Percentiles rank a stretch among this genome's conserved stretches.
These are phyloP conservation scores for Umbellularia californica DNA, from an alignment of 164 flowering plant genomes.

Conservation along the genomic window DNA sequence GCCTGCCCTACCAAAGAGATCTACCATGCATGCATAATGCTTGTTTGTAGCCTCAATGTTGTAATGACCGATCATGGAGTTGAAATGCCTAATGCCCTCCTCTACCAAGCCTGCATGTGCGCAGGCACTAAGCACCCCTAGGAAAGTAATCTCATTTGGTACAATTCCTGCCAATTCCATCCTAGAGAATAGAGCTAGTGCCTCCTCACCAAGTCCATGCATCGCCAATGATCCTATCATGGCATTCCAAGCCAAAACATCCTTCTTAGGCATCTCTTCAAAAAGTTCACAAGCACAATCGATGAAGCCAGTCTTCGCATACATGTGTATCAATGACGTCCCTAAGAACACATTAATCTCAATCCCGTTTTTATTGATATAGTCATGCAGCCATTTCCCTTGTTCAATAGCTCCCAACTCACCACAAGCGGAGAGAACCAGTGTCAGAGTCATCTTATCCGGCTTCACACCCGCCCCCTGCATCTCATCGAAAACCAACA, in stretches of 20 bases:
- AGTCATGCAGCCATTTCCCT: constrained; percentile 14
- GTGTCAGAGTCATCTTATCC: constrained; percentile 14
- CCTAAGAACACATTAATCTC: constrained; percentile 13
- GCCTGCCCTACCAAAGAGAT: constrained; percentile 21
- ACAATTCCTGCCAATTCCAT: constrained; percentile 14
- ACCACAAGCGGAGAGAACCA: constrained; percentile 16
- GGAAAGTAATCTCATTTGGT: constrained; percentile 21
- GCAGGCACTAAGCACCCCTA: constrained; percentile 19
- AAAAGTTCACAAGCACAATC: constrained; percentile 11
- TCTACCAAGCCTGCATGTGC: constrained; percentile 19
- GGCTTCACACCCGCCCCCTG: constrained; percentile 11
- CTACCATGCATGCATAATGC: constrained; percentile 24
- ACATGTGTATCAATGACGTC: constrained; percentile 18
- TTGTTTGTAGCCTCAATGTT: constrained; percentile 12
- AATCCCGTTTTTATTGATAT: constrained; percentile 6
- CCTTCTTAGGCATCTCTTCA: constrained; percentile 8
- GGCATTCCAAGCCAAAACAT: constrained; percentile 23
- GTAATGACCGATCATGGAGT: constrained; percentile 13
- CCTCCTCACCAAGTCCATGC: constrained; percentile 19
- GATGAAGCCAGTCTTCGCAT: constrained; percentile 17
- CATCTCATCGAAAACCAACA: constrained; percentile 16
- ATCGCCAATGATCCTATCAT: constrained; percentile 18
- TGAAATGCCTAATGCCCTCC: constrained; percentile 16
- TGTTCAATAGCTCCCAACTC: constrained; percentile 11
- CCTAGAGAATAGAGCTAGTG: constrained; percentile 9